Evolutionary conservation across 208 protist species (phyloP).

Genomic region (Plasmodiophora brassicae): DNA sequence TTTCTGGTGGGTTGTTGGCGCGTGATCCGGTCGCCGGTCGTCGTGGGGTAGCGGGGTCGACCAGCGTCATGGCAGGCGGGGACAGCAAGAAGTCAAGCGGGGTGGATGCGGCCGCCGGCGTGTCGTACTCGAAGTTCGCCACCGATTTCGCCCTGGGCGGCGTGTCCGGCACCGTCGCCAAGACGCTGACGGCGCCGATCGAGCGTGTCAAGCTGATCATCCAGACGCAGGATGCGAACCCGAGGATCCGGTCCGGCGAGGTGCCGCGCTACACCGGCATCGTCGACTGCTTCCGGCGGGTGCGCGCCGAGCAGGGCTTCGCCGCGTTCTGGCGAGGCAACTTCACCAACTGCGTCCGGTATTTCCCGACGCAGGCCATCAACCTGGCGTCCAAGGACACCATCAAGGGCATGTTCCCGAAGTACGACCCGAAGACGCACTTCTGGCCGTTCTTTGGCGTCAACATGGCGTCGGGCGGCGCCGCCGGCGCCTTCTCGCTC

Average conservation of each 20-base stretch:
- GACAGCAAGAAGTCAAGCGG: too few species aligned
- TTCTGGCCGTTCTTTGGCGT: conserved; percentile 73
- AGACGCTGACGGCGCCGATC: conserved; percentile 52
- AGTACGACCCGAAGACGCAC: conserved; percentile 71
- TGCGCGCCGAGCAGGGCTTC: conserved; percentile 81
- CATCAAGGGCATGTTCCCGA: conserved; percentile 85
- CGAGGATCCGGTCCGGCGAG: conserved; percentile 19
- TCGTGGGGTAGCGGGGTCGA: too few species aligned
- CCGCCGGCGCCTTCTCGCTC: conserved; percentile 86
- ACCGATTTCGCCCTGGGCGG: conserved; percentile 45
- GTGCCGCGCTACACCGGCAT: conserved; percentile 81
- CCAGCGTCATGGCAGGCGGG: too few species aligned
- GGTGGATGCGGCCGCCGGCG: background rate
- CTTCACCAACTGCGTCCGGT: conserved; percentile 85
- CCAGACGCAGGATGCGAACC: conserved; percentile 46
- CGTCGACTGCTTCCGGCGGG: conserved; percentile 82
- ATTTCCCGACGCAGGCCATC: conserved; percentile 89
- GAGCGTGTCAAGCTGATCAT: conserved; percentile 58
- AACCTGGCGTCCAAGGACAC: conserved; percentile 96
- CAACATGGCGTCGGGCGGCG: conserved; percentile 89
- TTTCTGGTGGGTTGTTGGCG: too few species aligned
- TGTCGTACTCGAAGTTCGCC: conserved; percentile 34
- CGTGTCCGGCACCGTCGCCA: conserved; percentile 46
- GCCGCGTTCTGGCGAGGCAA: conserved; percentile 91
- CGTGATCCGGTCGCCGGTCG: too few species aligned